Evolutionary conservation across 2,329 filamentous ascomycete species (phyloP), one percentile per base, ranked within the genome.

Genomic region (Apiospora kogelbergensis): DNA sequence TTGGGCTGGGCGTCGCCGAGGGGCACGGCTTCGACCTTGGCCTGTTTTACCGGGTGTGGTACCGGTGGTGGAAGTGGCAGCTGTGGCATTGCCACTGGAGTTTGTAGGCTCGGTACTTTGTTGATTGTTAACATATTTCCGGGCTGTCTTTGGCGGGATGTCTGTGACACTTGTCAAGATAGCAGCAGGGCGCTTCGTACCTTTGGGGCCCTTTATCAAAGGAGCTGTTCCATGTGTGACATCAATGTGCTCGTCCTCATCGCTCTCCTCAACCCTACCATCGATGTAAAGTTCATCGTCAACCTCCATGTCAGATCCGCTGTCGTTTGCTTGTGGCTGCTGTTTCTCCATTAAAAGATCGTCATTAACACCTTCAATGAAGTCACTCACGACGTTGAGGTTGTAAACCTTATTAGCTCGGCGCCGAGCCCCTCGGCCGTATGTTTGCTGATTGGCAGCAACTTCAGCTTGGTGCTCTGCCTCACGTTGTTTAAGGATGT

Each of bases 401-500:
- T 73, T 86, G 82, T 53, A 89, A 76, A 67, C 73, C 77, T 73
- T 70, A 70, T 68, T 66, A 63, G 69, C 73, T 70, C 92, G 88
- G 72, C 90, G 90, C 73, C 96, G 88, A 72, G 93, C 93, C 46
- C 96, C 96, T 70, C 96, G 89, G 13, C 96, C 96, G 64, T 98
- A 88, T n/a, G 88, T 88, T 78, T 97, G 89, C 65, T 90, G 86
- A 69, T 90, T 89, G 20, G 83, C 85, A 42, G 90, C 90, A 9
- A 90, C 89, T 74, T 94, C 90, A 68, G 89, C 89, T n/a, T 88
- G 86, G 2, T 94, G 95, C 68, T 91, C 89, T 53, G 88, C 89
- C 79, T 97, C 93, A 71, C 96, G 90, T 77, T 97, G 89, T 67
- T 90, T 89, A 44, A 99, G 84, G 70, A 99, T 98, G 74, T 91